Conservation (phyloP, 352 stramenopile genomes). For the Globisporangium yorkense region DNA sequence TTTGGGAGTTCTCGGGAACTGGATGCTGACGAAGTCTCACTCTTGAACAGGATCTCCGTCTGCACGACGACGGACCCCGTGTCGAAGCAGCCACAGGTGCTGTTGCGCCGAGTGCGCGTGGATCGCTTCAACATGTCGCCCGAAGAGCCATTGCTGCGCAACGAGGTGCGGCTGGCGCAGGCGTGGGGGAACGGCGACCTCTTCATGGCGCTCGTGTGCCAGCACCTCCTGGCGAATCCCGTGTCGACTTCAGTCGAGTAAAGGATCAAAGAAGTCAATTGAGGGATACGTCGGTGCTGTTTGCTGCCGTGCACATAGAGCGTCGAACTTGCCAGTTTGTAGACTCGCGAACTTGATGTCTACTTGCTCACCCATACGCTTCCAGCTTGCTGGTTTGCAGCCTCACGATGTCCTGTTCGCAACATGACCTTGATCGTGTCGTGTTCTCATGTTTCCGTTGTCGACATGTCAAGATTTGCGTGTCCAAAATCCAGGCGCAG, state of each 20-base stretch:
- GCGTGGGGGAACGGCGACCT: constrained; percentile 50
- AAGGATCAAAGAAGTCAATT: too few relatives aligned
- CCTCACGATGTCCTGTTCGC: not conserved
- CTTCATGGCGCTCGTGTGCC: constrained; percentile 47
- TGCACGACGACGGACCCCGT: constrained; percentile 22
- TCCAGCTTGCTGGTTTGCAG: too few relatives aligned
- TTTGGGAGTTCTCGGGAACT: too few relatives aligned
- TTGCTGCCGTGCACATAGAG: too few relatives aligned
- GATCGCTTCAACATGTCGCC: constrained; percentile 43
- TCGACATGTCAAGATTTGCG: not conserved
- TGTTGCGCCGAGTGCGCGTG: constrained; percentile 39
- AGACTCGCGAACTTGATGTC: too few relatives aligned
- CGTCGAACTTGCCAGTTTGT: too few relatives aligned
- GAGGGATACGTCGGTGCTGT: too few relatives aligned
- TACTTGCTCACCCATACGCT: too few relatives aligned
- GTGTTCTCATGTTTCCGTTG: not conserved
- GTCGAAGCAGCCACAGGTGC: constrained; percentile 26
- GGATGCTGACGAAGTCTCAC: not conserved
- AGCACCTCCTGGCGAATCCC: constrained; percentile 21
- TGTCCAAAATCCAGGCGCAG: not conserved
- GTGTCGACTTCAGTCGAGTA: not conserved
- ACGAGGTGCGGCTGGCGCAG: constrained; percentile 34
- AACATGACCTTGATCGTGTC: not conserved
- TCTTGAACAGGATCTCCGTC: constrained; percentile 10
- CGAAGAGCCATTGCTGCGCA: constrained; percentile 27